Base-by-base conservation (phyloP, 2,329 filamentous ascomycete genomes). In the Colletotrichum sp. region DNA sequence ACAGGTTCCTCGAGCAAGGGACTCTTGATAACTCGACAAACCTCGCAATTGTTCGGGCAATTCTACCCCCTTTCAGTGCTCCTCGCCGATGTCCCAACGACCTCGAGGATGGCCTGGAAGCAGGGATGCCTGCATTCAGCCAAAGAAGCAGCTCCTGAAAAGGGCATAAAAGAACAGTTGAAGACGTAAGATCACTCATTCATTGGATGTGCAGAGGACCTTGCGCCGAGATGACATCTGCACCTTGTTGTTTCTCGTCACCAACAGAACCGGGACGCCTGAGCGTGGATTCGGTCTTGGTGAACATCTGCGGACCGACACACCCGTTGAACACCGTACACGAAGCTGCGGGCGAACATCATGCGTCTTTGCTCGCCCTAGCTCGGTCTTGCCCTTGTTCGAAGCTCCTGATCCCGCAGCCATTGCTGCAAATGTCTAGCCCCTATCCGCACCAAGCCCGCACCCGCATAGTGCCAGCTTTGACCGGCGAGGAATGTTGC, bases 141-240 rank as follows among this genome's bases (percentile, higher is more conserved):
- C 52, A n/a, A 8, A 55, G 22, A 34, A 58, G 36, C 30, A 36
- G 8, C 34, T 71, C 36, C 55, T 56, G n/a, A 18, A 30, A 18
- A 43, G 13, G 56, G 58, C 18, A 60, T 13, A 43, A 58, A 36
- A 43, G 13, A 22, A 39, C 30, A 39, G 32, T 61, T 16, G n/a
- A 67, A 48, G 60, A 66, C 36, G 36, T 32, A 48, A 27, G 52
- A 48, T 13, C 10, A 30, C 30, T 34, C 43, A 27, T 43, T 73
- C 61, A 61, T 62, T 72, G 62, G 60, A 16, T 9, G 30, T 48
- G 62, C 30, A 48, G 28, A 65, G 18, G 48, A 58, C 27, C 55
- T 74, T 22, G 32, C 64, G 75, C 36, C 62, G 34, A 75, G 76
- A 72, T 76, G 69, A 72, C 52, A 77, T 72, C 76, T 77, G 75